Conservation (phyloP, 306 rosid species). For the Purshia tridentata region DNA sequence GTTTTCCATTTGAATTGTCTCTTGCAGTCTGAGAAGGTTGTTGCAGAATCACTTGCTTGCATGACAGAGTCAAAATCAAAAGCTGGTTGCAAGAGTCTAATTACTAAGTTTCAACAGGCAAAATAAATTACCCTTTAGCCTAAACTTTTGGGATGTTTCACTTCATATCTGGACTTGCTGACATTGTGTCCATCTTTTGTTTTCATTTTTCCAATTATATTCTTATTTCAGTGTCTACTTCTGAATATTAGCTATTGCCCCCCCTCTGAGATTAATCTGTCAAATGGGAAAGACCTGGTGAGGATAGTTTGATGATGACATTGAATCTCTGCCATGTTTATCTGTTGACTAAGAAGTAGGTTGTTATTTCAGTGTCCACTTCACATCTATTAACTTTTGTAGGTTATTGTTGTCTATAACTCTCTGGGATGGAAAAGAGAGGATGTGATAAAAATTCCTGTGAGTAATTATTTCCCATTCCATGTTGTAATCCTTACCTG, state of each 20-base stretch:
- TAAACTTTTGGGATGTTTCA: neutral
- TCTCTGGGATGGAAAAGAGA: slow-evolving; percentile 88
- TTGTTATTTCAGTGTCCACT: no score
- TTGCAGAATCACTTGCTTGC: slow-evolving; percentile 58
- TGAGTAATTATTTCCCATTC: slow-evolving; percentile 37
- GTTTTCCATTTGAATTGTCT: slow-evolving; percentile 20
- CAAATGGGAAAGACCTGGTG: slow-evolving; percentile 70
- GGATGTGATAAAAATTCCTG: slow-evolving; percentile 76
- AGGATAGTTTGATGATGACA: slow-evolving; percentile 27
- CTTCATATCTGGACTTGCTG: neutral
- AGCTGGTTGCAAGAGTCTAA: slow-evolving; percentile 33
- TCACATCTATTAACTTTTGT: slow-evolving; percentile 18
- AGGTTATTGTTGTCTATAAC: slow-evolving; percentile 75
- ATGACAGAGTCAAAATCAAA: slow-evolving; percentile 40
- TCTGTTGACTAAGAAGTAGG: slow-evolving; percentile 6
- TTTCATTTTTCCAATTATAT: slow-evolving; percentile 11
- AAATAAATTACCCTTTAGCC: slow-evolving; percentile 17
- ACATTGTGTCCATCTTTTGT: neutral
- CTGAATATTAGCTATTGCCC: slow-evolving; percentile 88
- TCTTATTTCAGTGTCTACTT: slow-evolving; percentile 80
- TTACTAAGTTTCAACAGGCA: slow-evolving; percentile 65
- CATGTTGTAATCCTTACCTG: neutral
- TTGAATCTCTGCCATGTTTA: slow-evolving; percentile 2
- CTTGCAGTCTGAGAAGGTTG: slow-evolving; percentile 69
- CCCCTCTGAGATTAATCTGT: slow-evolving; percentile 62